Base-by-base conservation (phyloP, 805 yeast genomes). In the Schizosaccharomyces cryophilus region DNA sequence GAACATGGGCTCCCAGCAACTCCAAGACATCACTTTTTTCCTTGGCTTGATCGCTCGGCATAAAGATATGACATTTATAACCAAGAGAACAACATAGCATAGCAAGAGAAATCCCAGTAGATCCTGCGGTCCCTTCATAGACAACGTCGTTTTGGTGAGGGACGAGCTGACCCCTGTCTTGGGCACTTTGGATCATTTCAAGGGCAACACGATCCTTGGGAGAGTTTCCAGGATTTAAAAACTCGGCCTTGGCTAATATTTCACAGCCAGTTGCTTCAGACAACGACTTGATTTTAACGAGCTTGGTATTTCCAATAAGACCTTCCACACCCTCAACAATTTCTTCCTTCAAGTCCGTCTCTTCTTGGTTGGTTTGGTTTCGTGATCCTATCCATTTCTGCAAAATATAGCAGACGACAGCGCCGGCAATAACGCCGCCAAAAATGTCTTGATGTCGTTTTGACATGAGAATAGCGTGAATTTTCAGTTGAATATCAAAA, bases 91-190 rank as follows among this genome's bases (percentile, higher is more conserved):
- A 81, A 64, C 95, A 86, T n/a, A 93, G 76, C 71, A 88, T 80
- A 0, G 96, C 95, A 66, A 90, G 78, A 1, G 95, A 86, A 13
- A 93, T 93, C 2, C 98, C 98, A 0, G 98, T 90, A 0, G 96
- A 88, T 0, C 98, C 98, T 11, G 93, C 83, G 0, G 98, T 93
- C 6, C 98, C 98, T 73, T 90, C 98, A 70, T 82, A 88, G 1
- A 90, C 84, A 15, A 81, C 75, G 67, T 87, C 93, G 1, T 85
- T 87, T 61, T 76, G 72, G 54, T 78, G 70, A 0, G 86, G 85
- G 4, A 73, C 69, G 48, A 89, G 69, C 5, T 73, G 67, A 0
- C 93, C 93, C 58, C 67, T 60, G 4, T 65, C 61, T 68, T 87
- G 95, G 62, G 84, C 85, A 26, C 80, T 79, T 62, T 79, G 74